Base-by-base conservation (phyloP, 768 basidiomycete species). In the Auriculariales sp. region DNA sequence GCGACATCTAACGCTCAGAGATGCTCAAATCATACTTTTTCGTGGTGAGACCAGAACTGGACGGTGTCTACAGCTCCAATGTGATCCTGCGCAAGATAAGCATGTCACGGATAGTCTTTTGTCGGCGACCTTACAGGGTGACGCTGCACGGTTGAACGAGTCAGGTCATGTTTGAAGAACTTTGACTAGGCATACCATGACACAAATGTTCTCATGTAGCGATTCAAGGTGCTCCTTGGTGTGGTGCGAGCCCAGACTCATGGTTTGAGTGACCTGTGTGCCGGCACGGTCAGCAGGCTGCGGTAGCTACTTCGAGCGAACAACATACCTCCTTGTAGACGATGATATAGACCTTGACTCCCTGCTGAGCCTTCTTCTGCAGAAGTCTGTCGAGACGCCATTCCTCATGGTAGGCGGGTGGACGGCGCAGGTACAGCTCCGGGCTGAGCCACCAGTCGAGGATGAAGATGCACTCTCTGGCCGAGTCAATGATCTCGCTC, bases 361-460 rank as follows among this genome's bases (percentile, higher is more conserved):
- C 95, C 58, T 94, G 69, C 59, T 89, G 71, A 0, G 95, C 95
- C 66, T 97, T 97, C 48, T 83, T 76, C 64, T 85, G 70, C 46
- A 98, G 71, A 11, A 98, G 61, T 29, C 78, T 68, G 62, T 99
- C 95, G 25, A 99, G 73, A 24, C 95, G 75, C 79, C 82, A 99
- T 64, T 95, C 81, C 4, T 82, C 81, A 60, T 88, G 73, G 56
- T 78, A 66, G 0, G 88, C 86, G 4, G 93, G 82, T 1, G 94
- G 95, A 10, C 95, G 85, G 48, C 94, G 82, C 31, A 98, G 81
- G 66, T 90, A 95, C 3, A 98, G 67, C 61, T 98, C 94, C 1
- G 94, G 94, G 0, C 87, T 86, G 53, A 98, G 75, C 92, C 92
- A 93, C 89, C 87, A 88, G 55, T 87, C 92, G 54, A 86, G 57